A percentile compares a stretch with the other conserved stretches of the same genome.
Evolutionary conservation across 2,329 filamentous ascomycete species (phyloP).

Genomic region (Aspergillus fructus): DNA sequence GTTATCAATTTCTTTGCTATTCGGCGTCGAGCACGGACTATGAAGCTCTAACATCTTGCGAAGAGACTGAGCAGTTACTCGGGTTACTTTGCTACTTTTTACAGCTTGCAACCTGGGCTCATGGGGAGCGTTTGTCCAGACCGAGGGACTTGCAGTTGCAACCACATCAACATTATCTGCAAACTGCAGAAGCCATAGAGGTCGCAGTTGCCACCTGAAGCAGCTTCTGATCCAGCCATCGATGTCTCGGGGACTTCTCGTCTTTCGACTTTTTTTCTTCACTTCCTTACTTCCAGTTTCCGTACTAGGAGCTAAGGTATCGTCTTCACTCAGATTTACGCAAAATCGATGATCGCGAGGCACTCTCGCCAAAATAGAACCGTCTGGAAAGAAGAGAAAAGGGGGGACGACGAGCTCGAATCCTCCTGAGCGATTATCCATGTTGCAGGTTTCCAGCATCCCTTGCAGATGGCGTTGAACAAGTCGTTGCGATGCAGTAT

Average conservation of each 20-base stretch:
- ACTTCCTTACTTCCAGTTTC: neutral
- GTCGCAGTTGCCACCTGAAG: conserved; percentile 6
- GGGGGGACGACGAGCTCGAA: neutral
- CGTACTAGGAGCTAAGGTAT: neutral
- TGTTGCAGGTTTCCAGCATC: conserved; percentile 17
- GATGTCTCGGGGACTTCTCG: neutral
- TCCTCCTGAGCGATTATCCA: conserved; percentile 3
- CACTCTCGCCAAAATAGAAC: neutral
- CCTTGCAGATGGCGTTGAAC: conserved; percentile 19
- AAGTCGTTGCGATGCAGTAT: conserved; percentile 9
- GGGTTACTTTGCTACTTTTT: neutral
- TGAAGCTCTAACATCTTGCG: neutral
- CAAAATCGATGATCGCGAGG: neutral
- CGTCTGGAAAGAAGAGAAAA: neutral
- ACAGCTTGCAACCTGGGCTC: neutral
- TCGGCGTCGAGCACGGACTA: conserved; percentile 4
- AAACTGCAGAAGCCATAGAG: conserved; percentile 3
- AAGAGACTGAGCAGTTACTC: neutral
- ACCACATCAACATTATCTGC: conserved; percentile 5
- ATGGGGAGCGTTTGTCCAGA: neutral
- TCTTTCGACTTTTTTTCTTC: neutral
- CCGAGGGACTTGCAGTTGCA: neutral
- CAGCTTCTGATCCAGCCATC: neutral
- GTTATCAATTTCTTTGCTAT: conserved; percentile 9
- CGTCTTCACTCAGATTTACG: neutral